These are phyloP conservation scores for Penicillium sp. DNA, from an alignment of 2,329 filamentous ascomycete species.

Conservation along the genomic window DNA sequence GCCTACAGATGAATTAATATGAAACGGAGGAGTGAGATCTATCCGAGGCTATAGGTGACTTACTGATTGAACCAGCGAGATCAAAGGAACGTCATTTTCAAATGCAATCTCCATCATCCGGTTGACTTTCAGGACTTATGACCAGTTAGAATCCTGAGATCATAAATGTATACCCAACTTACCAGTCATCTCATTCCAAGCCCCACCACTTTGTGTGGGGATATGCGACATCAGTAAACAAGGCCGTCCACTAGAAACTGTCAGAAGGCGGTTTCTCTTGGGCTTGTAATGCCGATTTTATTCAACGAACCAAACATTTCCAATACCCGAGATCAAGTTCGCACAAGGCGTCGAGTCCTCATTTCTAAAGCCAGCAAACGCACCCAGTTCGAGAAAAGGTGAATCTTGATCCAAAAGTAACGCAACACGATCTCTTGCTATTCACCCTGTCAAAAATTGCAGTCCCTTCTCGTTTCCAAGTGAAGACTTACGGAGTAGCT, in stretches of 20 bases:
- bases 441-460: not conserved
- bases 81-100: constrained; percentile 50
- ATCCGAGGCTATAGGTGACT: not conserved
- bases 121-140: constrained; percentile 42
- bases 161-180: not conserved
- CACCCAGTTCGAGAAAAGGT: constrained; percentile 49
- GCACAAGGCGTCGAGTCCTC: constrained; percentile 46
- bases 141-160: not conserved
- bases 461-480: not conserved
- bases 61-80: constrained; percentile 50
- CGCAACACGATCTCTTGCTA: constrained; percentile 48
- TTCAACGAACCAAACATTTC: constrained; percentile 36
- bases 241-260: constrained; percentile 37
- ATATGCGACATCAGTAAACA: constrained; percentile 52
- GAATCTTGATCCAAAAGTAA: constrained; percentile 48
- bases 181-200: constrained; percentile 53
- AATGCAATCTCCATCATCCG: constrained; percentile 47
- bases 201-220: constrained; percentile 51
- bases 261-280: constrained; percentile 1
- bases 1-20: constrained; percentile 31
- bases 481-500: constrained; percentile 36
- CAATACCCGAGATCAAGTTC: constrained; percentile 49
- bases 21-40: not conserved
- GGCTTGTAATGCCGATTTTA: not conserved
- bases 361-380: constrained; percentile 46